Percentiles rank a stretch among this genome's conserved stretches.
phyloP scores from a whole-genome alignment of 2,329 filamentous ascomycete genomes.

The Fusarium sp. region DNA sequence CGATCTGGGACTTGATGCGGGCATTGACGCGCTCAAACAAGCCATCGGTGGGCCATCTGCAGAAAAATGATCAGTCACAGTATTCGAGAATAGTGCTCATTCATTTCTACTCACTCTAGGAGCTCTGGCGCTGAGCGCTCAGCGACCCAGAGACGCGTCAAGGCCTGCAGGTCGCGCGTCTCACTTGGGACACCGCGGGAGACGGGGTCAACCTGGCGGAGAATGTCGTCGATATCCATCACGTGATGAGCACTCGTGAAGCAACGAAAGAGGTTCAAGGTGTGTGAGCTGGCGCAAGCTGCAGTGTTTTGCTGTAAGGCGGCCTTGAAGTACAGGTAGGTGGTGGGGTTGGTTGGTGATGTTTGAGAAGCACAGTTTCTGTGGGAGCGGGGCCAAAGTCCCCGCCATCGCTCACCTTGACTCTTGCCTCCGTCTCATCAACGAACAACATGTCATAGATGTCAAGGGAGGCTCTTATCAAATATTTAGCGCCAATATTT shows the following conservation, averaged over 20 bases:
- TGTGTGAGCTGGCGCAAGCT: not conserved
- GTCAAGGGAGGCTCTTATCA: not conserved
- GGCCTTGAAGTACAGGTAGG: constrained; percentile 4
- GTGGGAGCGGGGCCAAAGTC: constrained; percentile 22
- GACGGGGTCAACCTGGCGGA: constrained; percentile 76
- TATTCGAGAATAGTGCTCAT: not conserved
- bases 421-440: not conserved
- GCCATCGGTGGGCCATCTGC: constrained; percentile 73
- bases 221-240: constrained; percentile 86
- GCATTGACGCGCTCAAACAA: constrained; percentile 87
- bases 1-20: constrained; percentile 76
- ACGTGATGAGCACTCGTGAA: no score
- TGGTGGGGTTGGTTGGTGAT: constrained; percentile 22
- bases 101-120: constrained; percentile 69
- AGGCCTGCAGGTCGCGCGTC: constrained; percentile 82
- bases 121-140: constrained; percentile 91
- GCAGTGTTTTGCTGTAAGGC: constrained; percentile 2
- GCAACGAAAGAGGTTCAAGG: not conserved
- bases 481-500: not conserved
- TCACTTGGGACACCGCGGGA: constrained; percentile 66
- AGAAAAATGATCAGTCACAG: not conserved
- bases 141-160: constrained; percentile 93
- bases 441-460: not conserved
- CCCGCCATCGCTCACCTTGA: not conserved
- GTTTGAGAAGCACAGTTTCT: constrained; percentile 19